Evolutionary conservation across 257 asterid genomes (phyloP), one percentile per base, ranked within the genome.

Genomic region (Solanum etuberosum): DNA sequence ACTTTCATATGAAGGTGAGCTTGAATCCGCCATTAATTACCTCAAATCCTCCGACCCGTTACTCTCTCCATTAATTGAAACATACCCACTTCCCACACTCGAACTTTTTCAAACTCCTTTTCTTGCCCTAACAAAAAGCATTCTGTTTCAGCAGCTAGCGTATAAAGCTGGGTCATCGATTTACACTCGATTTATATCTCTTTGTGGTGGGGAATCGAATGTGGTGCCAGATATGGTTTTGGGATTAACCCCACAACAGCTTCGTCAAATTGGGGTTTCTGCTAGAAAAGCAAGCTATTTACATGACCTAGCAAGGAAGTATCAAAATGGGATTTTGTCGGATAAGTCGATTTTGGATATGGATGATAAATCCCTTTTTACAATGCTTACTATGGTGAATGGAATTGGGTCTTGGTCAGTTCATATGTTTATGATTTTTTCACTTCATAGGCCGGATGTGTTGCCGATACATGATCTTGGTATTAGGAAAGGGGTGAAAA

Each of bases 331-430:
- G 89, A 97, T 97, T 76, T 86, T 96, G 72, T 96, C 99, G 0
- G 99, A 96, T 87, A 96, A 96, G 5, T 86, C 91, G 7, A 94
- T 96, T 37, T 94, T 96, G 83, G 92, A 94, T 86, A 95, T 96
- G 99, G 99, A 96, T 43, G 99, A 96, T 83, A 95, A 93, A 90
- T 94, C 98, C 6, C 87, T 96, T 90, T 96, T 94, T 90, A 94
- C 98, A 1, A 95, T 96, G 98, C 95, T 96, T 13, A 93, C 98
- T 2, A 96, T 96, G 99, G 99, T 96, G 70, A 96, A 95, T 89
- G 99, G 99, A 59, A 95, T 96, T 71, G 99, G 99, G 31, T 93
- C 99, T 3, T 96, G 99, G 99, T 95, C 98, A 10, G 99, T 96
- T 43, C 98, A 96, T 77, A 95, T 96, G 99, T 96, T 96, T 87